These are phyloP conservation scores for Russula abietina DNA, from an alignment of 768 basidiomycete genomes.

Conservation along the genomic window DNA sequence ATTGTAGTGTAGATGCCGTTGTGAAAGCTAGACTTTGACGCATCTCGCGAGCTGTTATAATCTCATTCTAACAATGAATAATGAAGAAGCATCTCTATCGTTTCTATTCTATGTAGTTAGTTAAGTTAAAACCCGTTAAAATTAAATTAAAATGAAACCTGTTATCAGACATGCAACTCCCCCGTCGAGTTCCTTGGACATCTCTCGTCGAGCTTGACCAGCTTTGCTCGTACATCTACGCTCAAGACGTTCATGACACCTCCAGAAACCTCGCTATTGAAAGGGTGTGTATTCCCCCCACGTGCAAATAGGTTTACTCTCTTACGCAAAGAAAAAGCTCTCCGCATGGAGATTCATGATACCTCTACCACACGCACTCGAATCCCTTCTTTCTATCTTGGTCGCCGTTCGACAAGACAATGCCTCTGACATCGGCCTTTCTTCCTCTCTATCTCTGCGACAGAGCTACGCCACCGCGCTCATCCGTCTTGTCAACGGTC, in stretches of 20 bases:
- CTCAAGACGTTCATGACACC: conserved; percentile 51
- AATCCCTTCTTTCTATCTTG: conserved; percentile 61
- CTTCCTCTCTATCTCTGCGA: conserved; percentile 49
- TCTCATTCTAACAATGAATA: background rate
- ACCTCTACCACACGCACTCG: conserved; percentile 74
- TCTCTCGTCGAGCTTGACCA: conserved; percentile 64
- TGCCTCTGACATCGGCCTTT: conserved; percentile 24
- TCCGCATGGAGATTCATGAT: conserved; percentile 76
- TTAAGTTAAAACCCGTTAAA: too few species aligned
- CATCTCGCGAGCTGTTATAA: too few species aligned
- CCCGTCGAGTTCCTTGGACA: conserved; percentile 78
- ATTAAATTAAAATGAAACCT: background rate
- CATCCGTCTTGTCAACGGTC: conserved; percentile 86
- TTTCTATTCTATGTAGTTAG: too few species aligned
- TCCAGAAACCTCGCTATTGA: conserved; percentile 54
- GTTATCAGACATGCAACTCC: conserved; percentile 36
- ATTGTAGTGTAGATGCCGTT: conserved; percentile 1
- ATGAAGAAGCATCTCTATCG: too few species aligned
- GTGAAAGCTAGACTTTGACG: conserved; percentile 1
- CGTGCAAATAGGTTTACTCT: background rate
- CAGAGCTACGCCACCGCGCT: conserved; percentile 77
- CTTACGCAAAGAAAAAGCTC: conserved; percentile 39
- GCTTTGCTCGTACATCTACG: conserved; percentile 69
- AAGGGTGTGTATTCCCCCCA: conserved; percentile 41
- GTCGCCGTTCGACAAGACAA: conserved; percentile 54